Percentiles rank a stretch among this genome's conserved stretches.
These are phyloP conservation scores for Solanum aculeatissimum DNA, from an alignment of 305 asterid species.

Conservation along the genomic window DNA sequence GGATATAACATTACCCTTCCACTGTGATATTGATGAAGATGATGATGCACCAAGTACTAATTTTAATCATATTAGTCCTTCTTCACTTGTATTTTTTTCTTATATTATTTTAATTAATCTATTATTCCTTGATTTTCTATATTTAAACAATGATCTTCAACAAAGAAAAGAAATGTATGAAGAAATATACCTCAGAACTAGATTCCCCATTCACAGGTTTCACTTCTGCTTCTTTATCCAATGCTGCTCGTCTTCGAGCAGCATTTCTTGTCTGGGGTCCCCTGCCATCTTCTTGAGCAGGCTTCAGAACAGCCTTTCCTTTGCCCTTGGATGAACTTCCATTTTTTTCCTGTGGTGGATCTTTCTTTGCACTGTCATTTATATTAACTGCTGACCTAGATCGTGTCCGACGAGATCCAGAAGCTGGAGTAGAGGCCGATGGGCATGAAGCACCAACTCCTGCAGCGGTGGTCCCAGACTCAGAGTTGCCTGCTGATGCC, in stretches of 20 bases:
- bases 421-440: constrained; percentile 52
- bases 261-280: constrained; percentile 93
- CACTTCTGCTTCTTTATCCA: constrained; percentile 69
- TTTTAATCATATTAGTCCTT: background rate
- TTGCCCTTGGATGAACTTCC: constrained; percentile 67
- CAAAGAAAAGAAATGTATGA: background rate
- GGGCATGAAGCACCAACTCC: constrained; percentile 48
- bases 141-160: background rate
- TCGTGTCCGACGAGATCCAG: constrained; percentile 62
- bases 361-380: constrained; percentile 52
- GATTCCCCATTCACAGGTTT: constrained; percentile 66
- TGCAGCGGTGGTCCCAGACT: constrained; percentile 46
- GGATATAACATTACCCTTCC: background rate
- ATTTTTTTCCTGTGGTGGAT: constrained; percentile 40
- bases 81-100: background rate
- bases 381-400: constrained; percentile 58
- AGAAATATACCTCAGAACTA: constrained; percentile 73
- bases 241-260: constrained; percentile 69
- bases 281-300: constrained; percentile 61
- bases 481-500: constrained; percentile 48
- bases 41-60: background rate
- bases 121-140: background rate
- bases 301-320: constrained; percentile 87
- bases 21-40: background rate
- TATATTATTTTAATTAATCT: background rate